Evolutionary conservation across 768 basidiomycete genomes (phyloP).

Genomic region (Phanerochaete carnosa): DNA sequence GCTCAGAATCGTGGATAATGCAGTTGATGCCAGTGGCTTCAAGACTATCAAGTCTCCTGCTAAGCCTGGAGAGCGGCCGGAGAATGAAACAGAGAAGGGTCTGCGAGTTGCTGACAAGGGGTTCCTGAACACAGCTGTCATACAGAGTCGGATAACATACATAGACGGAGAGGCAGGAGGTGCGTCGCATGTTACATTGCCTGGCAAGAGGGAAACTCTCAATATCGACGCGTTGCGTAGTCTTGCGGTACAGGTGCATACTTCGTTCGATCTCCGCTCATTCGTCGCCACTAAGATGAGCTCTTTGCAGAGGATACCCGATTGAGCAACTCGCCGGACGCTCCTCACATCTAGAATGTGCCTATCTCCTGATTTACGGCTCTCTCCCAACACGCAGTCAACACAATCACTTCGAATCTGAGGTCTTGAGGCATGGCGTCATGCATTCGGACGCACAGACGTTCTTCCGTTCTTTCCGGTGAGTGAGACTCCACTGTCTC

Average conservation of each 20-base stretch:
- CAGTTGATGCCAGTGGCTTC: slow-evolving; percentile 77
- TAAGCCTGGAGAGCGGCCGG: slow-evolving; percentile 60
- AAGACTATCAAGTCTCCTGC: slow-evolving; percentile 64
- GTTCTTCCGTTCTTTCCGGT: slow-evolving; percentile 40
- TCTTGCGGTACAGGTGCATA: slow-evolving; percentile 69
- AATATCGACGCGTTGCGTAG: slow-evolving; percentile 19
- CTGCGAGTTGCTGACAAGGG: slow-evolving; percentile 77
- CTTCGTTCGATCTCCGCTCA: neutral
- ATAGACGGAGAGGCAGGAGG: slow-evolving; percentile 88
- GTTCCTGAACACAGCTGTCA: slow-evolving; percentile 80
- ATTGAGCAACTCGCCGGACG: slow-evolving; percentile 86
- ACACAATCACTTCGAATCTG: slow-evolving; percentile 60
- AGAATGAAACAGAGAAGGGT: slow-evolving; percentile 83
- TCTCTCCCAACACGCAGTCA: slow-evolving; percentile 65
- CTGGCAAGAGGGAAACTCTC: neutral
- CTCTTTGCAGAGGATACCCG: slow-evolving; percentile 69
- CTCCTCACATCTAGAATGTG: slow-evolving; percentile 77
- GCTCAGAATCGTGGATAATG: slow-evolving; percentile 73
- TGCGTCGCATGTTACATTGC: slow-evolving; percentile 27
- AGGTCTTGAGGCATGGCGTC: slow-evolving; percentile 73
- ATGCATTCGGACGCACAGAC: slow-evolving; percentile 39
- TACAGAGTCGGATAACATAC: slow-evolving; percentile 79
- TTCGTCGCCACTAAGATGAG: neutral
- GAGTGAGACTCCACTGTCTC: neutral
- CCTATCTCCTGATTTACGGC: slow-evolving; percentile 89